phyloP scores from a whole-genome alignment of 768 basidiomycete genomes.

The Rhodotorula paludigena region DNA sequence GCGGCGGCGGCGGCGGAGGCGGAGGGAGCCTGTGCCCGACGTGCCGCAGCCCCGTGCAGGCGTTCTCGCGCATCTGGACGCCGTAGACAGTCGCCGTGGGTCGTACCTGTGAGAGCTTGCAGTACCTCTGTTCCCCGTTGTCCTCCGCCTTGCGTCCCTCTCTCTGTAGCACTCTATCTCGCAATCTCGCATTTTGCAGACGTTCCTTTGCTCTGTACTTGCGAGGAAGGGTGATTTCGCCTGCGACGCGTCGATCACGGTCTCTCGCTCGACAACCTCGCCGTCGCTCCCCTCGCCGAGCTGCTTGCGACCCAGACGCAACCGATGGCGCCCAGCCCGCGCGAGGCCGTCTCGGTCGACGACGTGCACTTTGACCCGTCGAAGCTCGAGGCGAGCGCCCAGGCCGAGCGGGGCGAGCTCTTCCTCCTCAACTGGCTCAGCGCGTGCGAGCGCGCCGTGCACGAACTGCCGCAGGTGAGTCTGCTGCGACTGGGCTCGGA shows the following conservation, averaged over 20 bases:
- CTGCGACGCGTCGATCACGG: no score
- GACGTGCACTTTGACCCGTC: slow-evolving; percentile 15
- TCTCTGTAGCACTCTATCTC: background rate
- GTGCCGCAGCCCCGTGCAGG: background rate
- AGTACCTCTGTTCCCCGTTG: no score
- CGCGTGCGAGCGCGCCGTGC: slow-evolving; percentile 59
- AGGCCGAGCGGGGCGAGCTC: slow-evolving; percentile 71
- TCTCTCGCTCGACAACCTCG: no score
- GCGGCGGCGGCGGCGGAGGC: background rate
- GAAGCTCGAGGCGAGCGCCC: slow-evolving; percentile 31
- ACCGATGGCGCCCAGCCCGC: background rate
- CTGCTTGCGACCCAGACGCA: no score
- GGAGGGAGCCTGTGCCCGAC: slow-evolving; percentile 1
- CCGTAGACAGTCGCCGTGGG: background rate
- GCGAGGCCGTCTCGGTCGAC: background rate
- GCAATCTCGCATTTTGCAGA: no score
- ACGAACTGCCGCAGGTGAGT: slow-evolving; percentile 56
- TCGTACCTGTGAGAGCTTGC: no score
- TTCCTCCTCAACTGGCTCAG: slow-evolving; percentile 81
- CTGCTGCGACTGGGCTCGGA: background rate
- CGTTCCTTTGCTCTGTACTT: no score
- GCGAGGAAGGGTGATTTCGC: no score
- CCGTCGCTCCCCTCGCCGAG: no score
- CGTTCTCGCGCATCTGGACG: background rate
- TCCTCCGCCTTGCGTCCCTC: background rate